Evolutionary conservation across 768 basidiomycete genomes (phyloP), one percentile per base, ranked within the genome.

Genomic region (Cyathus striatus): DNA sequence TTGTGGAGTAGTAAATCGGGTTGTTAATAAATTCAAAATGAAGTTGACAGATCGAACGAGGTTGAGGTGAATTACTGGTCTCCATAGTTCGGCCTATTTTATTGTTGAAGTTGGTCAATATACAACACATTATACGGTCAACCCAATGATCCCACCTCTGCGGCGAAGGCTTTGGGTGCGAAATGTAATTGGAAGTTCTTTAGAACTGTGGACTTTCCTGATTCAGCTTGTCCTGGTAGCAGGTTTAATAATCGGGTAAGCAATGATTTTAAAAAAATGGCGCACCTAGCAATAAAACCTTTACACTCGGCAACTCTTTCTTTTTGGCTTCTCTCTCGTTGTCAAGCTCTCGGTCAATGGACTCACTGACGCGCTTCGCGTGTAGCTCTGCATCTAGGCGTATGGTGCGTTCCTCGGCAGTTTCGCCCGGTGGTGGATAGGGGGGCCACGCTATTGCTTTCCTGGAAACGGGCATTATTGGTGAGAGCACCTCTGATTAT

Each of bases 141-240:
- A 2, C 12, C n/a, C n/a, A 20, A 37, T 20, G 18, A 9, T 41
- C 59, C n/a, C 22, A 72, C 71, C 62, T 84, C 80, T 2, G 72
- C 68, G 32, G 70, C 61, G 49, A 83, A 81, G 1, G 79, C 71
- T 46, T 72, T 71, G 0, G 82, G 81, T 6, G 78, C 70, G 47
- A 78, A 81, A 35, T 73, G 66, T 23, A 83, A 65, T 51, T 83
- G 78, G 49, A 83, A 79, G 54, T 81, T 81, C 63, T 83, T 83
- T 34, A 84, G 59, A 22, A 81, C 68, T 0, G 82, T 83, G 0
- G 79, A 81, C 55, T 84, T 83, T 23, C 82, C 82, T 5, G 79
- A 78, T 61, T 83, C 81, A 23, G 81, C 76, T 57, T 82, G 82
- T 38, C 81, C 80, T 82, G 23, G 36, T 33, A 43, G 34, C 9